Conservation (phyloP, 2,329 filamentous ascomycete genomes). For the Plectosphaerella plurivora region DNA sequence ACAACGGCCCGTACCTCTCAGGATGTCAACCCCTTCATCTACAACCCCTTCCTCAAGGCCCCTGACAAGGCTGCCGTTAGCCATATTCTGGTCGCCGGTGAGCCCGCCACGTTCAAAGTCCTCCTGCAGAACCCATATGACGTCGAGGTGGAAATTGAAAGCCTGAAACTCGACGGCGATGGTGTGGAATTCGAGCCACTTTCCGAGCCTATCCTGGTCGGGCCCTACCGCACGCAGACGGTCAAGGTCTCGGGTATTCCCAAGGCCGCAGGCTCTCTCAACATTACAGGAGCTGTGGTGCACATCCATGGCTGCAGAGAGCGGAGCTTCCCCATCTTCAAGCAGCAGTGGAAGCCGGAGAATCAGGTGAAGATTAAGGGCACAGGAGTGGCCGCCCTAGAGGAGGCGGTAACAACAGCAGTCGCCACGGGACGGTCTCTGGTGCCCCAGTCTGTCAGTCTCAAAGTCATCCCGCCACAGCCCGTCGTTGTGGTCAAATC, state of each 20-base stretch:
- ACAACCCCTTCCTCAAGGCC: conserved; percentile 83
- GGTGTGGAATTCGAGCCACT: conserved; percentile 68
- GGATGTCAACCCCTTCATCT: conserved; percentile 81
- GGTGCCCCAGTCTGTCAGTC: conserved; percentile 48
- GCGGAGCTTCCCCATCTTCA: conserved; percentile 79
- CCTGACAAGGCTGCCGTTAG: conserved; percentile 56
- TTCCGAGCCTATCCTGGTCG: conserved; percentile 63
- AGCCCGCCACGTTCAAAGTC: conserved; percentile 72
- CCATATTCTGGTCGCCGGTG: conserved; percentile 71
- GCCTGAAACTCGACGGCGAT: conserved; percentile 67
- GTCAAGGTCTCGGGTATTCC: conserved; percentile 68
- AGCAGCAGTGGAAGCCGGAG: conserved; percentile 68
- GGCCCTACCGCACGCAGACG: conserved; percentile 78
- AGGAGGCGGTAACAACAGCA: conserved; percentile 34
- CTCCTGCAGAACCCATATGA: conserved; percentile 93
- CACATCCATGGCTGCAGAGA: conserved; percentile 79
- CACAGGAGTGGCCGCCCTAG: conserved; percentile 60
- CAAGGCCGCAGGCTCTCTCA: conserved; percentile 61
- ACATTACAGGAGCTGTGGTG: conserved; percentile 72
- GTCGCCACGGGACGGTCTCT: conserved; percentile 32
- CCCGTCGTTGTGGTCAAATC: conserved; percentile 73
- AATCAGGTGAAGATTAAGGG: conserved; percentile 71
- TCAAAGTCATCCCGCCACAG: conserved; percentile 76
- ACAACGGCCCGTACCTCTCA: conserved; percentile 48
- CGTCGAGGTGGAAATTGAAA: conserved; percentile 85